Base-by-base conservation (phyloP, 2,329 filamentous ascomycete genomes). In the Pseudogymnoascus sp. region DNA sequence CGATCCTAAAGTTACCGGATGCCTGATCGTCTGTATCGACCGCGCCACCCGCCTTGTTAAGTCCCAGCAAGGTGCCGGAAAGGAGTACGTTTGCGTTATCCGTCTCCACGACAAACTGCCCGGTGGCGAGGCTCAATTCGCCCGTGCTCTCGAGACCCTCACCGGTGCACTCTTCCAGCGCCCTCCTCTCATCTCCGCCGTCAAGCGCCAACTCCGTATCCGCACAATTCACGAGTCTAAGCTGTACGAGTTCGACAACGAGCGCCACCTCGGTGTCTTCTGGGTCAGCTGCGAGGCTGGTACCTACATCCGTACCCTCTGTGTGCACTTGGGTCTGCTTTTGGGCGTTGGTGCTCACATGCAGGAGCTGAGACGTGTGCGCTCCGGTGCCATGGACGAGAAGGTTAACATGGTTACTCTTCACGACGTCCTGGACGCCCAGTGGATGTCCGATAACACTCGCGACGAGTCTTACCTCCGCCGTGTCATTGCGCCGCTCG, bases 201-300 rank as follows among this genome's bases (percentile, higher is more conserved):
- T 99, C 77, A 99, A 99, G 88, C 88, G 95, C 73, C 93, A 97
- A 81, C 86, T 99, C 67, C 93, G 95, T 84, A 96, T 99, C 78
- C 88, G 95, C 79, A 97, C 93, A 67, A 96, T 99, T 71, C 90
- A 97, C 81, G 92, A 97, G 80, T 96, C 89, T 85, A 96, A 96
- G 81, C 83, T 97, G 63, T 86, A 91, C 75, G 95, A 99, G 81
- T 99, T 97, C 75, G 95, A 99, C 81, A 97, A 99, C 75, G 93
- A 97, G 73, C 88, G 95, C 72, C 93, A 97, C 77, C 85, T 99
- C 39, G 95, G 90, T 77, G 93, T 97, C 64, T 99, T 99, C 85
- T 97, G 95, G 93, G 95, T 97, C 71, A 96, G 91, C 79, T 99
- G 95, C 78, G 95, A 99, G 80, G 95, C 92, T 64, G 95, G 95